Evolutionary conservation across 1,284 basidiomycete genomes (phyloP).

Genomic region (Irpex sp.): DNA sequence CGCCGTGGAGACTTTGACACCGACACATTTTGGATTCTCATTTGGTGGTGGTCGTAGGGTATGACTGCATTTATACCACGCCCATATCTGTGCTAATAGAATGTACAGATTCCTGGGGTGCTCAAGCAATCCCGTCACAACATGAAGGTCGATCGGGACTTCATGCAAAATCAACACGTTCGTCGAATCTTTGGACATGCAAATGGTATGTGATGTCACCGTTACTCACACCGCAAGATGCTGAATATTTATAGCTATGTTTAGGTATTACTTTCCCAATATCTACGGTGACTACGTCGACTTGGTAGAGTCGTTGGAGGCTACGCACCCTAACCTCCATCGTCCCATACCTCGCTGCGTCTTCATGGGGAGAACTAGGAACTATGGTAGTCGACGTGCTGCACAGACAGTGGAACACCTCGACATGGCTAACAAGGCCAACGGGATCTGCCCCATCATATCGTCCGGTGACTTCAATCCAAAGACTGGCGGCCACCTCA

Average conservation of each 20-base stretch:
- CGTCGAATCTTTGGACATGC: not conserved
- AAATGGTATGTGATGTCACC: not conserved
- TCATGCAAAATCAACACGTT: not conserved
- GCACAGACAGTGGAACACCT: constrained; percentile 9
- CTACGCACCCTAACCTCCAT: too few relatives aligned
- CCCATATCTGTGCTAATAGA: too few relatives aligned
- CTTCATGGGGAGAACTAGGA: too few relatives aligned
- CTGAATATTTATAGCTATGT: not conserved
- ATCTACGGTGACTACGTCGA: constrained; percentile 8
- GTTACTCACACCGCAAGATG: too few relatives aligned
- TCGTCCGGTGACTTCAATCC: constrained; percentile 22
- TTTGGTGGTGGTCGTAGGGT: not conserved
- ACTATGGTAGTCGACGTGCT: constrained; percentile 11
- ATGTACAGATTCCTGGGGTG: not conserved
- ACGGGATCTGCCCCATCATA: constrained; percentile 22
- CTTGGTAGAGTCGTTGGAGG: too few relatives aligned
- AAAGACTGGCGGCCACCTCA: constrained; percentile 22
- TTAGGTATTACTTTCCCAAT: not conserved
- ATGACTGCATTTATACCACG: too few relatives aligned
- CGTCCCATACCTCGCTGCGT: too few relatives aligned
- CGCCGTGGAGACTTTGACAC: too few relatives aligned
- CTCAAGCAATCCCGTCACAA: not conserved
- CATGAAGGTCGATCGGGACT: not conserved
- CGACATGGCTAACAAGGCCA: constrained; percentile 19
- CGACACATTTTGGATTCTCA: not conserved